phyloP scores from a whole-genome alignment of 2,329 filamentous ascomycete species.

The Cladosporium cucumerinum region DNA sequence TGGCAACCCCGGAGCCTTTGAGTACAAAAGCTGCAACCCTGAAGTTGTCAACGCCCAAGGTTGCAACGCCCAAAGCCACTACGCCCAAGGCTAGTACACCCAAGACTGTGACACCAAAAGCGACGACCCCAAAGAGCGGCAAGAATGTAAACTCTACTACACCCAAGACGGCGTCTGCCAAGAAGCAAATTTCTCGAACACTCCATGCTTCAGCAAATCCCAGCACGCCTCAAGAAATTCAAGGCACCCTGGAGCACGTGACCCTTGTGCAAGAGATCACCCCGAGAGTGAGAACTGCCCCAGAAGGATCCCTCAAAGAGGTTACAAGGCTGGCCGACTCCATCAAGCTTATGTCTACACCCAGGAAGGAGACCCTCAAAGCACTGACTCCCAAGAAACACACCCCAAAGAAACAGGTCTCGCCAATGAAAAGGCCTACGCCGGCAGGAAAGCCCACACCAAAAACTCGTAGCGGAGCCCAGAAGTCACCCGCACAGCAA shows the following conservation, averaged over 20 bases:
- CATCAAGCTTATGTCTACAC: constrained; percentile 48
- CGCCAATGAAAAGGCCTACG: constrained; percentile 41
- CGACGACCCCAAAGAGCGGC: background rate
- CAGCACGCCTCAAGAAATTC: background rate
- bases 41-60: constrained; percentile 14
- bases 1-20: background rate
- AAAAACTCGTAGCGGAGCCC: constrained; percentile 26
- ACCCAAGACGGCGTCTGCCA: constrained; percentile 4
- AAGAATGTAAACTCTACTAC: background rate
- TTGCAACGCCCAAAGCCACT: background rate
- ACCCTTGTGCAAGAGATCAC: constrained; percentile 12
- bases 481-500: constrained; percentile 26
- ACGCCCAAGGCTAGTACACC: background rate
- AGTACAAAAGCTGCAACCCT: background rate
- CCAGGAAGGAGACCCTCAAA: constrained; percentile 44
- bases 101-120: background rate
- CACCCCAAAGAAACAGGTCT: constrained; percentile 38
- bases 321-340: constrained; percentile 38
- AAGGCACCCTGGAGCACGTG: background rate
- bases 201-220: background rate
- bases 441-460: constrained; percentile 31
- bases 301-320: constrained; percentile 21
- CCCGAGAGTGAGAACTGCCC: constrained; percentile 25
- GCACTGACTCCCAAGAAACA: constrained; percentile 41
- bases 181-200: background rate